A percentile compares a stretch with the other conserved stretches of the same genome.
Conservation (phyloP, 805 yeast species). For the Suhomyces canberraensis region DNA sequence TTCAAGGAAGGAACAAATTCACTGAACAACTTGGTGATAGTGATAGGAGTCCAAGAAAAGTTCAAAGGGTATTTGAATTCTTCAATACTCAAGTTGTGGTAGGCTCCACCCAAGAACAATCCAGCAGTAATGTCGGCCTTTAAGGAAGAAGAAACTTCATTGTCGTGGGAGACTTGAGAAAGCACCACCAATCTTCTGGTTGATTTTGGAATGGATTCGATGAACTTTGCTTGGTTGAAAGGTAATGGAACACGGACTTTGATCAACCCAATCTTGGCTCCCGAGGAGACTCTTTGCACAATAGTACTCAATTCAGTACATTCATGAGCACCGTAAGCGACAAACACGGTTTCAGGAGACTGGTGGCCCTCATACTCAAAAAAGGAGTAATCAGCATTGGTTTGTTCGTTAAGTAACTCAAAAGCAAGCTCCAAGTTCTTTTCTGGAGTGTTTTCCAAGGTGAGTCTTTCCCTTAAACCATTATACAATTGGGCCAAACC, state of each 20-base stretch:
- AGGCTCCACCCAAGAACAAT: conserved; percentile 49
- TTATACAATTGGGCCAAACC: conserved; percentile 38
- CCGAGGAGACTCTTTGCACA: conserved; percentile 32
- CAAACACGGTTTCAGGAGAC: conserved; percentile 70
- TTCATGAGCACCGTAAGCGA: conserved; percentile 74
- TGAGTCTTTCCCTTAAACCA: no score
- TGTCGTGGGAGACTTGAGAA: conserved; percentile 44
- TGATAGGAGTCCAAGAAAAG: conserved; percentile 55
- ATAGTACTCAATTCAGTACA: conserved; percentile 50
- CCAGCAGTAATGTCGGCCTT: conserved; percentile 74
- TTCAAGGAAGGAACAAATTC: conserved; percentile 36
- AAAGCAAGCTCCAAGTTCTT: conserved; percentile 40
- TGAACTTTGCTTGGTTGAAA: conserved; percentile 62
- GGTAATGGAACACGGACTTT: conserved; percentile 79
- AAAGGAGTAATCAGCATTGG: conserved; percentile 53
- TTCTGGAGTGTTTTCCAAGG: conserved; percentile 17
- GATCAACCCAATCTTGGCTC: conserved; percentile 57
- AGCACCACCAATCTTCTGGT: conserved; percentile 63
- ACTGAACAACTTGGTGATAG: conserved; percentile 46
- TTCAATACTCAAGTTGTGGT: conserved; percentile 38
- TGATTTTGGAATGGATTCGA: conserved; percentile 53
- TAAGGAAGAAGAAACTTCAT: conserved; percentile 45
- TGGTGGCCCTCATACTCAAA: conserved; percentile 69
- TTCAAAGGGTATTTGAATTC: conserved; percentile 52
- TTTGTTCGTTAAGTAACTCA: conserved; percentile 46